Base-by-base conservation (phyloP, 306 rosid genomes). In the Gastrolobium villosum region DNA sequence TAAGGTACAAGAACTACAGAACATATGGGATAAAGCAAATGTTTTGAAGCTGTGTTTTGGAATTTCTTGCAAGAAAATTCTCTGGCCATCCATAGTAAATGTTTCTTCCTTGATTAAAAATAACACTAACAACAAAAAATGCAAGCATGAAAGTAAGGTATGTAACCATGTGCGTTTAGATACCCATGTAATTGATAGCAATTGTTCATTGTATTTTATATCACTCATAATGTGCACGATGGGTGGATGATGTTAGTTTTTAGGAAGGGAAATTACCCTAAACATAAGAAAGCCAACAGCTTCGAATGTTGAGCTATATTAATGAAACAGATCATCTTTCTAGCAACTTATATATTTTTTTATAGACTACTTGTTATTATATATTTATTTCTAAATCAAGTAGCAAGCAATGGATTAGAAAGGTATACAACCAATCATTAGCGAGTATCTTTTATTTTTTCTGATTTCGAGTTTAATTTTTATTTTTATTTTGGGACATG, bases 81-180 rank as follows among this genome's bases (percentile, higher is more conserved):
- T 80, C 85, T 79, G 77, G 74, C 78, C 75, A 72, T 75, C 68
- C 79, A 57, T 78, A 74, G 77, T 43, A 66, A 72, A 66, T 80
- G 78, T 32, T 52, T 63, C 45, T 71, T 57, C 53, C 56, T 69
- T 68, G 62, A 41, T 74, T 53, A 60, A 14, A 79, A 82, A 52
- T 84, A 79, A 73, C 40, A 31, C 66, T 49, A 72, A 39, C 82
- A 66, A 84, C 86, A 71, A 86, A 81, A 82, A 61, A 62, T 64
- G 79, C 67, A 80, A 81, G 81, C 91, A 87, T 80, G 90, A 85
- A 87, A 86, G 79, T 73, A 80, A 82, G 85, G 83, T 72, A 83
- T 79, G 81, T 55, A 62, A 74, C 77, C 91, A 87, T 82, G 90
- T 90, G 90, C 88, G 39, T 86, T 77, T 49, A 71, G 86, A 82